Conservation (phyloP, 225 moss, liverwort and hornwort genomes). For the Physcomitrium patens region DNA sequence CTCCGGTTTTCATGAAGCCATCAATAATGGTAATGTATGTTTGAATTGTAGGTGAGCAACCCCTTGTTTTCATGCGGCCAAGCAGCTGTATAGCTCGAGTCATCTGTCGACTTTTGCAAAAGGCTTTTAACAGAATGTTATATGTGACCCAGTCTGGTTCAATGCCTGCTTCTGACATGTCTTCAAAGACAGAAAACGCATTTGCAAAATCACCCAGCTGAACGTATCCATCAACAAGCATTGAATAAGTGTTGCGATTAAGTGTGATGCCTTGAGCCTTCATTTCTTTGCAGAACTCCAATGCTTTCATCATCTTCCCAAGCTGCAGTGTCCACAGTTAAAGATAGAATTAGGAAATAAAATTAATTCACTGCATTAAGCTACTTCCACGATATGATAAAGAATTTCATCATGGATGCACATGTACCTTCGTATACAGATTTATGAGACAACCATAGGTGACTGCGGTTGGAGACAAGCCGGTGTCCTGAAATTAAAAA, state of each 20-base stretch:
- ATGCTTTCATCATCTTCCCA: slow-evolving; percentile 76
- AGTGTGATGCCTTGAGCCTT: slow-evolving; percentile 59
- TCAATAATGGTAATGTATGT: slow-evolving; percentile 69
- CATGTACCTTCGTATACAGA: slow-evolving; percentile 65
- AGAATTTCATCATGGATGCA: background rate
- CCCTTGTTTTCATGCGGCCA: slow-evolving; percentile 55
- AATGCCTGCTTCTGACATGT: slow-evolving; percentile 65
- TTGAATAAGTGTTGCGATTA: slow-evolving; percentile 72
- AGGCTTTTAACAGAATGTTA: slow-evolving; percentile 71
- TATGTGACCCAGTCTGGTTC: slow-evolving; percentile 74
- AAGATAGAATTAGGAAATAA: background rate
- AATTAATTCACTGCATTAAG: slow-evolving; percentile 2
- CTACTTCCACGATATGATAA: background rate
- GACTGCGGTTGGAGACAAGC: slow-evolving; percentile 69
- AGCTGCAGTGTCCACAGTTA: slow-evolving; percentile 46
- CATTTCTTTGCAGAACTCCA: slow-evolving; percentile 67
- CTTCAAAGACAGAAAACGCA: slow-evolving; percentile 73
- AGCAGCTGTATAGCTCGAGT: slow-evolving; percentile 62
- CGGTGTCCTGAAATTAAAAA: slow-evolving; percentile 50
- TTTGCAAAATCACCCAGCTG: slow-evolving; percentile 65
- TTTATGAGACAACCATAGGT: slow-evolving; percentile 82
- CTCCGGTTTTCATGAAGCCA: slow-evolving; percentile 73
- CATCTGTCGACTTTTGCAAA: slow-evolving; percentile 72
- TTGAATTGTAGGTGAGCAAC: slow-evolving; percentile 58
- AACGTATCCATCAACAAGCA: slow-evolving; percentile 81